phyloP scores from a whole-genome alignment of 495 filamentous ascomycete genomes.

The Penicillium salamii region DNA sequence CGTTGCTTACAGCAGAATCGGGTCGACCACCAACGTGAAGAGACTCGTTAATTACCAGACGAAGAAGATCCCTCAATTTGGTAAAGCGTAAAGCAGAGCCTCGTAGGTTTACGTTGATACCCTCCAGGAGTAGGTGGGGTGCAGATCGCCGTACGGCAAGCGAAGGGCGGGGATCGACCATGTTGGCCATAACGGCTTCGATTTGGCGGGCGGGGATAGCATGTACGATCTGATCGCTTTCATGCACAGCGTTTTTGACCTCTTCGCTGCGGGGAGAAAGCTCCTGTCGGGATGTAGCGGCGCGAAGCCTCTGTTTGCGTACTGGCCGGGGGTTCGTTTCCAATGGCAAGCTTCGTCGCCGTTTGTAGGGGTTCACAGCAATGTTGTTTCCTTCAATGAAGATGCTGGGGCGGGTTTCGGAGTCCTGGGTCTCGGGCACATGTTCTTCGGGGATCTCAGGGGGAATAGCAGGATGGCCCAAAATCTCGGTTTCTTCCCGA shows the following conservation, averaged over 20 bases:
- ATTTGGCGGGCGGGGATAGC: constrained; percentile 36
- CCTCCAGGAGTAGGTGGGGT: constrained; percentile 41
- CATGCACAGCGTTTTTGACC: constrained; percentile 49
- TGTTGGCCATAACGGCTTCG: constrained; percentile 42
- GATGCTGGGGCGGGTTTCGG: constrained; percentile 37
- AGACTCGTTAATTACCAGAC: constrained; percentile 66
- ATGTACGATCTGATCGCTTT: constrained; percentile 46
- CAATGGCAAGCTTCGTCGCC: constrained; percentile 44
- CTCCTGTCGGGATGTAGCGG: constrained; percentile 33
- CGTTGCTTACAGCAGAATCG: constrained; percentile 60
- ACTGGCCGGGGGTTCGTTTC: constrained; percentile 30
- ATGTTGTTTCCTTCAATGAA: constrained; percentile 47
- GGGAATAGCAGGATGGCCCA: constrained; percentile 20
- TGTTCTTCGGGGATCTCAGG: constrained; percentile 1
- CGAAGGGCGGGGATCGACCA: constrained; percentile 42
- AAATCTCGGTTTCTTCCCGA: constrained; percentile 35
- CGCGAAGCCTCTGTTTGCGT: constrained; percentile 40
- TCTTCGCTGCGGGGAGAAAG: constrained; percentile 50
- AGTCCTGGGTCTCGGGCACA: neutral
- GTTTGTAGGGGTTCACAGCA: constrained; percentile 47
- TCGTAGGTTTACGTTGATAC: constrained; percentile 40
- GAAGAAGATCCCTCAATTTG: constrained; percentile 63
- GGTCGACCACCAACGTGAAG: constrained; percentile 70
- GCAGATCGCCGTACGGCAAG: constrained; percentile 41
- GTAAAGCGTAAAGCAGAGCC: constrained; percentile 53